Percentiles rank a stretch among this genome's conserved stretches.
Conservation (phyloP, 257 asterid genomes). For the Handroanthus guayacan region DNA sequence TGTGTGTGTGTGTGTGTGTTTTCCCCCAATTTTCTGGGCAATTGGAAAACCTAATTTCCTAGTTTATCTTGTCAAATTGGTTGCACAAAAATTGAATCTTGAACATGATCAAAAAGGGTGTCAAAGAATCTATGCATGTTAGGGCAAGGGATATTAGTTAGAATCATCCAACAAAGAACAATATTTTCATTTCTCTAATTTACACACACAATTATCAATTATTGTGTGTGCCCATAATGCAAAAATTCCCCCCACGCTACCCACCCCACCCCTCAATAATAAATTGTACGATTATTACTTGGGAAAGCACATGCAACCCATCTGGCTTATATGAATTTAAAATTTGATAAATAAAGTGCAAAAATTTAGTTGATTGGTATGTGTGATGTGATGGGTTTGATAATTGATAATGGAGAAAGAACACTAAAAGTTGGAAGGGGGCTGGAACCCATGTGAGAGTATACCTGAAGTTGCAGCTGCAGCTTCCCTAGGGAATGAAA, state of each 20-base stretch:
- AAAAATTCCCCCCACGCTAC: background rate
- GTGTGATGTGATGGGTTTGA: conserved; percentile 42
- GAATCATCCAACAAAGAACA: conserved; percentile 37
- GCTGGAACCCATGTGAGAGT: conserved; percentile 63
- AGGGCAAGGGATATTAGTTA: conserved; percentile 30
- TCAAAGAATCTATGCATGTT: conserved; percentile 59
- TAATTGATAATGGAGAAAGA: conserved; percentile 44
- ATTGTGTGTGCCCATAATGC: conserved; percentile 44
- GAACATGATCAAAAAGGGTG: conserved; percentile 34
- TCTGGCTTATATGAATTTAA: conserved; percentile 46
- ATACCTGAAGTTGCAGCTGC: conserved; percentile 42
- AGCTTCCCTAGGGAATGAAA: conserved; percentile 42
- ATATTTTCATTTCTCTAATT: conserved; percentile 16
- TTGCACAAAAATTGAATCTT: conserved; percentile 19
- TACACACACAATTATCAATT: conserved; percentile 38
- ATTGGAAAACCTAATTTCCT: background rate
- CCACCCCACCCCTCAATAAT: conserved; percentile 19
- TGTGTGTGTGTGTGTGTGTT: background rate
- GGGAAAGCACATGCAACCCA: conserved; percentile 72
- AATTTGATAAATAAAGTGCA: conserved; percentile 23
- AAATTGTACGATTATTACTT: conserved; percentile 32
- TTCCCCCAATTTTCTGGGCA: background rate
- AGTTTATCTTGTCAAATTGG: conserved; percentile 1
- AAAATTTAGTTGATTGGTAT: conserved; percentile 36
- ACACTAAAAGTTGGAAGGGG: conserved; percentile 42